These are phyloP conservation scores for Tripterygium wilfordii DNA, from an alignment of 177 flowering plant species.

Conservation along the genomic window DNA sequence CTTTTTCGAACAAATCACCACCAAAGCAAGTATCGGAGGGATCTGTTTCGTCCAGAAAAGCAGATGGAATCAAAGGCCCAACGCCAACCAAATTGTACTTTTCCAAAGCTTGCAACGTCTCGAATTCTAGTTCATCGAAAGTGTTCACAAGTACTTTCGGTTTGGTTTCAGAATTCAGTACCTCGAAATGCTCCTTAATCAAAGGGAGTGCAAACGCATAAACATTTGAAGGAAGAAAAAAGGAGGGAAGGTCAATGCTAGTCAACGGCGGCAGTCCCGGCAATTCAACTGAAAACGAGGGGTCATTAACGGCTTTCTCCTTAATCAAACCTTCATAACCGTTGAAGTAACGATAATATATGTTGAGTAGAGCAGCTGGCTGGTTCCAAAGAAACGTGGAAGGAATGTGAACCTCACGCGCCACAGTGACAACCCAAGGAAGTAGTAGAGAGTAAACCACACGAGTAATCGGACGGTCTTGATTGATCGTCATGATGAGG, in stretches of 20 bases:
- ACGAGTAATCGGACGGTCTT: conserved; percentile 18
- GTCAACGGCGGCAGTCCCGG: conserved; percentile 37
- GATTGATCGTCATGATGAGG: conserved; percentile 7
- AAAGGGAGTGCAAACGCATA: not conserved
- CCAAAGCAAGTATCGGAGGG: conserved; percentile 12
- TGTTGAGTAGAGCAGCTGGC: conserved; percentile 28
- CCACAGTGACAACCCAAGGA: conserved; percentile 46
- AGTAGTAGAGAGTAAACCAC: conserved; percentile 34
- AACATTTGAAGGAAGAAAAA: conserved; percentile 9
- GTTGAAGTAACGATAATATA: conserved; percentile 35
- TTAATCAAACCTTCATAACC: conserved; percentile 19
- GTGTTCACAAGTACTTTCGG: conserved; percentile 33
- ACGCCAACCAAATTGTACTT: conserved; percentile 16
- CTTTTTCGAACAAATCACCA: not conserved
- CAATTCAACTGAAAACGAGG: conserved; percentile 21
- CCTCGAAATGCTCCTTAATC: conserved; percentile 14
- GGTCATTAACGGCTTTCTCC: conserved; percentile 9
- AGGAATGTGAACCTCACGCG: conserved; percentile 22
- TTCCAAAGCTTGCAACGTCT: conserved; percentile 14
- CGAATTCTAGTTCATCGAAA: conserved; percentile 33
- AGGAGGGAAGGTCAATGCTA: conserved; percentile 42
- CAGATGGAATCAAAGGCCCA: conserved; percentile 43
- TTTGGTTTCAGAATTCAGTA: conserved; percentile 10
- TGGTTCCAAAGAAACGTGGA: conserved; percentile 42
- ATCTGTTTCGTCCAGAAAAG: conserved; percentile 9